Conservation (phyloP, 345 rosid genomes). For the Salix purpurea region DNA sequence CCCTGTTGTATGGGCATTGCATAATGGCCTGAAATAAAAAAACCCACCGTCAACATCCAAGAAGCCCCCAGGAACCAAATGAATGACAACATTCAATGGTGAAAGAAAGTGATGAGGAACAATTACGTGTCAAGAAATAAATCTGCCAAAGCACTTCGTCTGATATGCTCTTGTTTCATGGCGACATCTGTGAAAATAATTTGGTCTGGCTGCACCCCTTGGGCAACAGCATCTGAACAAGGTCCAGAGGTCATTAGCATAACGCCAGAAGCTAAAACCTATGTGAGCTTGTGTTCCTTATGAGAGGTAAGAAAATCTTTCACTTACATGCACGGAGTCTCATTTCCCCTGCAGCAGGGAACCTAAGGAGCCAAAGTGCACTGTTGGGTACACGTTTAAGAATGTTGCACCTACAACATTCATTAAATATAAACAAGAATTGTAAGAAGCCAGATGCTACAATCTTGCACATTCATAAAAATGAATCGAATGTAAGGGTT, state of each 20-base stretch:
- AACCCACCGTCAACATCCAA: background rate
- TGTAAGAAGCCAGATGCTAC: background rate
- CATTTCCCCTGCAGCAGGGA: slow-evolving; percentile 98
- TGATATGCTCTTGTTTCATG: slow-evolving; percentile 90
- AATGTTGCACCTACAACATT: slow-evolving; percentile 73
- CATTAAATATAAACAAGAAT: background rate
- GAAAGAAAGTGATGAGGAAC: background rate
- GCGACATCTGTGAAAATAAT: slow-evolving; percentile 98
- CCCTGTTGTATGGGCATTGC: slow-evolving; percentile 98
- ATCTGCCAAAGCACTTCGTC: slow-evolving; percentile 96
- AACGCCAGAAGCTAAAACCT: background rate
- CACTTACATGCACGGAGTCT: slow-evolving; percentile 79
- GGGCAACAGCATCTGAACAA: slow-evolving; percentile 73
- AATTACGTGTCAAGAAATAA: slow-evolving; percentile 86
- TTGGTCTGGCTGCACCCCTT: slow-evolving; percentile 86
- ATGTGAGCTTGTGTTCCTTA: background rate
- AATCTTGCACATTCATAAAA: background rate
- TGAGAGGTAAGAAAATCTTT: background rate
- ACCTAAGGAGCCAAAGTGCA: slow-evolving; percentile 97
- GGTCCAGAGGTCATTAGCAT: background rate
- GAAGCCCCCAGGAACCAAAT: background rate
- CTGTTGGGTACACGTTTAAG: slow-evolving; percentile 93
- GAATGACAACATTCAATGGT: background rate
- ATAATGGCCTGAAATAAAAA: slow-evolving; percentile 61
- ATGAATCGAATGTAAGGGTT: background rate